Percentiles rank a stretch among this genome's conserved stretches.
Conservation (phyloP, 371 early-diverging fungal genomes). For the Funneliformis caledonium region DNA sequence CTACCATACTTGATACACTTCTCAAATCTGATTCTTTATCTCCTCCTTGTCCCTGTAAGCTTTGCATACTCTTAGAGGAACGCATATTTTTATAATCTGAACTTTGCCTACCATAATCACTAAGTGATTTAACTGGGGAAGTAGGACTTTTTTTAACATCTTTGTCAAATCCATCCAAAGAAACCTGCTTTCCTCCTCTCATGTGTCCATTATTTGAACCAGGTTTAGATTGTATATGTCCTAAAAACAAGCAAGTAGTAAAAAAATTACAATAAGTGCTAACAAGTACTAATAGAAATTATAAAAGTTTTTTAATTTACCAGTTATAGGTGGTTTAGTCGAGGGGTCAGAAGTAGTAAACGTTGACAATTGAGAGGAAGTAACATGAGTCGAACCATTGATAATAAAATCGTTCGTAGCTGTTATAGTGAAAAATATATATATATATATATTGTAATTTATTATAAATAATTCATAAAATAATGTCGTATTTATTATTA, state of each 20-base stretch:
- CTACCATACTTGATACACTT: slow-evolving; percentile 22
- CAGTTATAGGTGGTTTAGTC: not conserved
- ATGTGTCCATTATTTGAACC: not conserved
- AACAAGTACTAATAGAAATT: not conserved
- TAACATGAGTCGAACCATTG: not conserved
- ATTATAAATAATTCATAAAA: not conserved
- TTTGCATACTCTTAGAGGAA: slow-evolving; percentile 28
- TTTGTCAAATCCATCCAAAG: slow-evolving; percentile 18
- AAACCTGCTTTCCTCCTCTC: not conserved
- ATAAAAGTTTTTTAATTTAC: not conserved
- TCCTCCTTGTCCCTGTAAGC: not conserved
- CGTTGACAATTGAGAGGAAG: not conserved
- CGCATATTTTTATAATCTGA: slow-evolving; percentile 10
- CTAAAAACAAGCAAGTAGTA: not conserved
- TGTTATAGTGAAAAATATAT: not conserved
- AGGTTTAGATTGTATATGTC: not conserved
- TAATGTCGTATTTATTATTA: not conserved
- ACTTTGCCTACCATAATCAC: slow-evolving; percentile 9
- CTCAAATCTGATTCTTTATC: slow-evolving; percentile 20
- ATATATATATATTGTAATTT: not conserved
- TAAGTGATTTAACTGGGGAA: not conserved
- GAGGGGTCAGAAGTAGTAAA: too few relatives aligned
- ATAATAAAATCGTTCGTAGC: too few relatives aligned
- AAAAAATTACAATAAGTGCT: not conserved
- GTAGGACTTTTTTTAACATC: not conserved